Conservation (phyloP, 495 filamentous ascomycete genomes). For the Penicillium waksmanii region DNA sequence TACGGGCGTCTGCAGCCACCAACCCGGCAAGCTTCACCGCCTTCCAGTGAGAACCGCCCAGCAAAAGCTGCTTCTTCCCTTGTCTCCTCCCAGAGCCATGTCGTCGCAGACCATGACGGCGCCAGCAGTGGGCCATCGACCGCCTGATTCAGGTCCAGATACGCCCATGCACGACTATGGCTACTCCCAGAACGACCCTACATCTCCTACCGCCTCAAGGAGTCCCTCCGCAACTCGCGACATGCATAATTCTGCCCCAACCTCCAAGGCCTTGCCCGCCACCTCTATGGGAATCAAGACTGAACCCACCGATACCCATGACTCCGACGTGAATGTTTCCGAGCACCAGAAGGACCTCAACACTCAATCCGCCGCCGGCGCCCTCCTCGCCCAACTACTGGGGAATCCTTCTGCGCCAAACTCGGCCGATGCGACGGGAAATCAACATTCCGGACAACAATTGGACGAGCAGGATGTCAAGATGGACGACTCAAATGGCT, state of each 20-base stretch:
- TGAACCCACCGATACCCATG: conserved; percentile 30
- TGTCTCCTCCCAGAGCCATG: conserved; percentile 47
- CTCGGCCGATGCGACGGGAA: conserved; percentile 7
- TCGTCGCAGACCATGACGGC: conserved; percentile 62
- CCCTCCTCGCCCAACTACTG: conserved; percentile 49
- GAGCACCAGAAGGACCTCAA: conserved; percentile 25
- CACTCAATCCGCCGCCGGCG: conserved; percentile 48
- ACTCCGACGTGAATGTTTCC: conserved; percentile 14
- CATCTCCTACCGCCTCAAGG: conserved; percentile 40
- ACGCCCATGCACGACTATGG: conserved; percentile 48
- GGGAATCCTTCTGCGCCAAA: conserved; percentile 34
- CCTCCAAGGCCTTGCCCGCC: conserved; percentile 38
- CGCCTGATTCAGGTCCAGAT: conserved; percentile 49
- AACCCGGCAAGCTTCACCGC: conserved; percentile 38
- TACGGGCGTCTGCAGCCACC: conserved; percentile 34
- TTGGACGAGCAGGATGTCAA: conserved; percentile 25
- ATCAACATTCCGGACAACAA: conserved; percentile 16
- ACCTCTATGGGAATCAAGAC: conserved; percentile 41
- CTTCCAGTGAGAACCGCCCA: conserved; percentile 38
- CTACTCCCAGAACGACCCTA: conserved; percentile 35
- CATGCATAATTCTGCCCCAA: conserved; percentile 51
- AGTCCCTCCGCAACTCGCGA: conserved; percentile 52
- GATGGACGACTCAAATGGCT: conserved; percentile 26
- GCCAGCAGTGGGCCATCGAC: conserved; percentile 56
- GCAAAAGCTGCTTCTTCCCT: conserved; percentile 36